phyloP scores from a whole-genome alignment of 2,329 filamentous ascomycete genomes.

The Stenocarpella maydis region DNA sequence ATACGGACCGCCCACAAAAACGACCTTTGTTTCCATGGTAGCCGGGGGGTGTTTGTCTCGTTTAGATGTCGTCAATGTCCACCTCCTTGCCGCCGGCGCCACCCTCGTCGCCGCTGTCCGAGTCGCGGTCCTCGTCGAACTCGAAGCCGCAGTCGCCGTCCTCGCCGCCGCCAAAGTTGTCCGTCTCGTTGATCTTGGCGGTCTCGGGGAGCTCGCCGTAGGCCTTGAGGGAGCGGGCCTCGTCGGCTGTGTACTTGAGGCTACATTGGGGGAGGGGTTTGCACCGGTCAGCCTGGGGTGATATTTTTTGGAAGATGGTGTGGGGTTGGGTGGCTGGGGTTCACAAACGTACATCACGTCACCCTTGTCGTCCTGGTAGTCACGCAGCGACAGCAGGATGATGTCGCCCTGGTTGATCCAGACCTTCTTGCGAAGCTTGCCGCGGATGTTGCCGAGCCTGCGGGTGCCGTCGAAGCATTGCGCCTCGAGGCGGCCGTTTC shows the following conservation, averaged over 20 bases:
- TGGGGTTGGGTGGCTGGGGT: neutral
- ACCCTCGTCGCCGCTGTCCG: constrained; percentile 61
- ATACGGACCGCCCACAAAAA: neutral
- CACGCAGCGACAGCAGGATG: constrained; percentile 80
- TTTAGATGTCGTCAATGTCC: constrained; percentile 94
- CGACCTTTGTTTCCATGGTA: neutral
- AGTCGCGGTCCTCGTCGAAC: constrained; percentile 92
- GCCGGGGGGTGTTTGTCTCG: neutral
- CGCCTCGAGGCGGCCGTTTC: constrained; percentile 89
- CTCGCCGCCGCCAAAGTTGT: constrained; percentile 90
- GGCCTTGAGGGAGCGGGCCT: constrained; percentile 92
- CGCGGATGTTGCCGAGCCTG: constrained; percentile 74
- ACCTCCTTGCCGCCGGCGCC: constrained; percentile 68
- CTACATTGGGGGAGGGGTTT: neutral
- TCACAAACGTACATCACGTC: constrained; percentile 71
- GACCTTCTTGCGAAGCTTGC: constrained; percentile 99
- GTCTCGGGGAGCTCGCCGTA: constrained; percentile 97
- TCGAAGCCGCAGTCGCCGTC: constrained; percentile 98
- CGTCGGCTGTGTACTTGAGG: constrained; percentile 95
- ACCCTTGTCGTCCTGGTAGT: constrained; percentile 90
- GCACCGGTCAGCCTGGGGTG: neutral
- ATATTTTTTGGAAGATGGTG: neutral
- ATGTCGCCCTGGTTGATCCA: constrained; percentile 99
- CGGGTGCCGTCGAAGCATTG: constrained; percentile 94
- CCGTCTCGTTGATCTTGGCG: constrained; percentile 99